Evolutionary conservation across 192 early-diverging fungal genomes (phyloP).

Genomic region (Linnemannia elongata): DNA sequence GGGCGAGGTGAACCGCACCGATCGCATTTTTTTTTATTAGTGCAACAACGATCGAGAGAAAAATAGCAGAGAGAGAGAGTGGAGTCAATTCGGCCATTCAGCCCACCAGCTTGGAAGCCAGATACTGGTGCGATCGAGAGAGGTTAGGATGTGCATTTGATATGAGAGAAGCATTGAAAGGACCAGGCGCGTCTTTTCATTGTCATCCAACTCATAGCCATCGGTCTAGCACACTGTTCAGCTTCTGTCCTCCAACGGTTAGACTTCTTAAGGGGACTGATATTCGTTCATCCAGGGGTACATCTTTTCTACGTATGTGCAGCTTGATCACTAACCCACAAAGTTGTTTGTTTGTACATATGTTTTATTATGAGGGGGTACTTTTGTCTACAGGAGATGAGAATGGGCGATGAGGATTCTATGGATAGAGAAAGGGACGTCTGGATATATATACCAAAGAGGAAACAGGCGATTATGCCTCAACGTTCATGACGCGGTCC

Average conservation of each 20-base stretch:
- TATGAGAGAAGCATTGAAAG: no score
- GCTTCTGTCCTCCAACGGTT: no score
- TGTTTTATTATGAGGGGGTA: background rate
- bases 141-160: no score
- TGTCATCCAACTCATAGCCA: no score
- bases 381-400: background rate
- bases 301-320: no score
- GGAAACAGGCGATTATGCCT: slow-evolving; percentile 9
- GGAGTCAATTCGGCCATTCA: background rate
- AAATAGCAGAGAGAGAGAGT: background rate
- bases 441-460: background rate
- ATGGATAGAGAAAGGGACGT: background rate
- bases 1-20: background rate
- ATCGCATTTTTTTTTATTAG: background rate
- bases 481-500: slow-evolving; percentile 33
- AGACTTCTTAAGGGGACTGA: no score
- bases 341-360: background rate
- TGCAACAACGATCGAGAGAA: background rate
- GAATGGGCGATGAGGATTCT: background rate
- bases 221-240: no score
- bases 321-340: background rate
- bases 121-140: background rate
- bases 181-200: no score
- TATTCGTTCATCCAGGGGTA: background rate
- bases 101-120: background rate